A percentile compares a stretch with the other conserved stretches of the same genome.
Evolutionary conservation across 208 protist species (phyloP).

Genomic region (Trypanosoma melophagium): DNA sequence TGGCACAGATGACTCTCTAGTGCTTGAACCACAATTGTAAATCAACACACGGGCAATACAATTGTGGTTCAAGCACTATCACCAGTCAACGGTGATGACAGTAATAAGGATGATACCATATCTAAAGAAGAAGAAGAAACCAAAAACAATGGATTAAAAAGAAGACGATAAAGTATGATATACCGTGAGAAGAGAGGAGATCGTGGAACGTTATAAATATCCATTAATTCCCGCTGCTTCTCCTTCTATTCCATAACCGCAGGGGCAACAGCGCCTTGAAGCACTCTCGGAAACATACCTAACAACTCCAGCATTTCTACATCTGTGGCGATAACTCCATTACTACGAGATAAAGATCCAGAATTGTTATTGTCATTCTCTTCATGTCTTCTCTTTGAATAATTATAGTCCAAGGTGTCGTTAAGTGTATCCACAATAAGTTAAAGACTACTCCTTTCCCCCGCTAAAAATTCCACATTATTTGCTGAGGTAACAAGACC

Average conservation of each 20-base stretch:
- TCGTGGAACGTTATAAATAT: not conserved
- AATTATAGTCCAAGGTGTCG: not conserved
- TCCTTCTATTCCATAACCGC: slow-evolving; percentile 5
- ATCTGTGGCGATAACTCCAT: slow-evolving; percentile 5
- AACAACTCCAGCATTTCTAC: slow-evolving; percentile 19
- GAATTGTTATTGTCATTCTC: not conserved
- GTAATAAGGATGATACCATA: not conserved
- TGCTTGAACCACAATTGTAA: not conserved
- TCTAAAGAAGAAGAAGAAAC: not conserved
- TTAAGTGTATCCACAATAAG: slow-evolving; percentile 17
- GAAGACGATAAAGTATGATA: slow-evolving; percentile 18
- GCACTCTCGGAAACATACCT: slow-evolving; percentile 15
- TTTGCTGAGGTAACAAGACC: not conserved
- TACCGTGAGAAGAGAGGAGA: slow-evolving; percentile 7
- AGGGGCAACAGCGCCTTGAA: not conserved
- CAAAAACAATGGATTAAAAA: slow-evolving; percentile 8
- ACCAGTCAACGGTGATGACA: not conserved
- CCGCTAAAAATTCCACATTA: slow-evolving; percentile 7
- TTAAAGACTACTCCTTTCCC: slow-evolving; percentile 12
- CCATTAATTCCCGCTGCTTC: slow-evolving; percentile 5
- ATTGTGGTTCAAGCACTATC: slow-evolving; percentile 12
- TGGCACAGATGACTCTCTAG: not conserved
- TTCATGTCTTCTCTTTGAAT: not conserved
- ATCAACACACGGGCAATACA: slow-evolving; percentile 14
- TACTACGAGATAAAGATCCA: not conserved